Base-by-base conservation (phyloP, 768 basidiomycete genomes). In the Naematelia encephala region DNA sequence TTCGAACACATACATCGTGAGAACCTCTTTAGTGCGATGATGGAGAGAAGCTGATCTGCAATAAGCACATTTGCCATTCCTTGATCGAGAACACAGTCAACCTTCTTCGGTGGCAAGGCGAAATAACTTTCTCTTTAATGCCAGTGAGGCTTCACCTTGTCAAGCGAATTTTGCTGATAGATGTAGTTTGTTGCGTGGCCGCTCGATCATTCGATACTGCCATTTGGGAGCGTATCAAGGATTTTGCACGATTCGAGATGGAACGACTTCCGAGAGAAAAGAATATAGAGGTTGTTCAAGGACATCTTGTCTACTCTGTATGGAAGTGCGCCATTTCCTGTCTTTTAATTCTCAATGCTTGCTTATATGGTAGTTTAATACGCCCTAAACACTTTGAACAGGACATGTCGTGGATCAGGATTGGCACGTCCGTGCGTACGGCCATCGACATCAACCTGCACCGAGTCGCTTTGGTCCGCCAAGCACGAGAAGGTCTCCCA, bases 91-190 rank as follows among this genome's bases (percentile, higher is more conserved):
- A 0, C 62, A 66, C 26, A 66, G 62, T 26, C 44, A 57, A 2
- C 63, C 67, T 14, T 50, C 52, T 8, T 60, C 56, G 2, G 59
- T 72, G 4, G 70, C 70, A 8, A 57, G 70, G 45, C 60, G 70
- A 4, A 62, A 56, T 45, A 72, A 72, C 50, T 72, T 66, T 45
- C 62, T 72, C n/a, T 72, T 72, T 59, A 72, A 72, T 54, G 67
- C 70, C 1, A 68, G 66, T 68, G 34, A 56, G 66, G 56, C 46
- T 13, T 12, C 10, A 22, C 19, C 22, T 11, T 14, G n/a, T 5
- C n/a, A 21, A 14, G 13, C 25, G n/a, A 29, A 2, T 11, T 12
- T 39, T 4, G 23, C 52, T 29, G 43, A n/a, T 34, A n/a, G n/a
- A n/a, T 21, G 13, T 23, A 68, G 67, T 72, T 21, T 72, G 70